Conservation (phyloP, 2,329 filamentous ascomycete species). For the Pezicula rhizophila region DNA sequence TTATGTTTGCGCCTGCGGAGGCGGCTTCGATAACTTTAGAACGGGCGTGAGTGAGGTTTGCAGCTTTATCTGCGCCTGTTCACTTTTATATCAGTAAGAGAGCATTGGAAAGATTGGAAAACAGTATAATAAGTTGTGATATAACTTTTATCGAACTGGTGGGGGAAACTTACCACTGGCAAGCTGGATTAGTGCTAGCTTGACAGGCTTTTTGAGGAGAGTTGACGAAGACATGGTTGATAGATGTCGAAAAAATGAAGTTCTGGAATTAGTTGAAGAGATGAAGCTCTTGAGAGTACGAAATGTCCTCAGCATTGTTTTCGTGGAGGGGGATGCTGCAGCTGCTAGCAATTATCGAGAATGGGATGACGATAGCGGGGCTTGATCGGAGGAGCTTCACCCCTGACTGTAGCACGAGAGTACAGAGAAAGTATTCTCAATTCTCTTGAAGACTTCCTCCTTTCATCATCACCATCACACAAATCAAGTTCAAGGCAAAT, state of each 20-base stretch:
- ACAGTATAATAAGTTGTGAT: conserved; percentile 4
- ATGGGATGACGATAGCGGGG: conserved; percentile 2
- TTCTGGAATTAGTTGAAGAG: conserved; percentile 1
- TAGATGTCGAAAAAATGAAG: conserved; percentile 6
- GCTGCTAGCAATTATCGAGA: background rate
- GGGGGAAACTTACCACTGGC: conserved; percentile 50
- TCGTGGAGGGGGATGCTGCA: background rate
- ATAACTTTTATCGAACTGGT: conserved; percentile 14
- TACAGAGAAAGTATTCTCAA: no score
- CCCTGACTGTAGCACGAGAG: background rate
- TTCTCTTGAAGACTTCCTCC: background rate
- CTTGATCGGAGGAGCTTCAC: background rate
- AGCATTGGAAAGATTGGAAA: conserved; percentile 14
- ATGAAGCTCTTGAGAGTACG: conserved; percentile 9
- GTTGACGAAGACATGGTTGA: conserved; percentile 18
- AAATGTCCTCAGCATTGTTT: conserved; percentile 9
- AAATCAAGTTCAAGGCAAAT: background rate
- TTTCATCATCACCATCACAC: background rate
- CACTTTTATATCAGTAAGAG: conserved; percentile 12
- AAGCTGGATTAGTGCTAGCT: conserved; percentile 76
- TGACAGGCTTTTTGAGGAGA: conserved; percentile 69
- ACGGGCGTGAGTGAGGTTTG: conserved; percentile 77
- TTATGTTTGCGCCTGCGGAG: conserved; percentile 68
- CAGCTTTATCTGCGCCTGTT: conserved; percentile 69
- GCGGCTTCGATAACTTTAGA: conserved; percentile 79